Evolutionary conservation across 2,329 filamentous ascomycete genomes (phyloP).

Genomic region (Penicillium palitans): DNA sequence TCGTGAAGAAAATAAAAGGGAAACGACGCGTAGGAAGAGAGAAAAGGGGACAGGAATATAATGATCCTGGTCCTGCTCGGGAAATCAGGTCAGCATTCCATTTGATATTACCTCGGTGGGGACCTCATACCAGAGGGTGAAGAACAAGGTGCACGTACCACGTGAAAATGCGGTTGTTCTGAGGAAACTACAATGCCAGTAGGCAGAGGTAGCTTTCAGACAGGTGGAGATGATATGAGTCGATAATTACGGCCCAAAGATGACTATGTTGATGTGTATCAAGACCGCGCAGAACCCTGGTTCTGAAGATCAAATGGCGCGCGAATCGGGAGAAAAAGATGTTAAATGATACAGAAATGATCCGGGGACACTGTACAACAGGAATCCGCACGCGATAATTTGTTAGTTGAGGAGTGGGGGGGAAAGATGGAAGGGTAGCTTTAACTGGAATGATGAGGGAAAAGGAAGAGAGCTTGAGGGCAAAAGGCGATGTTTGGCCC

Average conservation of each 20-base stretch:
- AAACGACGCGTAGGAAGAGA: conserved; percentile 23
- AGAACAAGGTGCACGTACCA: conserved; percentile 37
- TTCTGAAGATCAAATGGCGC: conserved; percentile 23
- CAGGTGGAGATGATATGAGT: conserved; percentile 20
- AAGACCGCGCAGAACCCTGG: conserved; percentile 25
- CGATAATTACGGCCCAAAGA: conserved; percentile 26
- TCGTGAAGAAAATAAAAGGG: conserved; percentile 40
- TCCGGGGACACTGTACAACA: conserved; percentile 15
- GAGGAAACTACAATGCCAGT: conserved; percentile 25
- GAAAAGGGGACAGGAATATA: conserved; percentile 28
- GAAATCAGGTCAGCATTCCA: conserved; percentile 40
- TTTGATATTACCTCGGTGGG: conserved; percentile 33
- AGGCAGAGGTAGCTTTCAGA: conserved; percentile 16
- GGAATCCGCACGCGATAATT: conserved; percentile 16
- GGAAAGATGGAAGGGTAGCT: conserved; percentile 23
- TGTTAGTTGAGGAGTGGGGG: conserved; percentile 17
- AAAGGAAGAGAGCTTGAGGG: conserved; percentile 38
- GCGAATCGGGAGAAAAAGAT: conserved; percentile 16
- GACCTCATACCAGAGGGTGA: conserved; percentile 34
- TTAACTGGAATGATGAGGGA: conserved; percentile 33
- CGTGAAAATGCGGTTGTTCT: conserved; percentile 35
- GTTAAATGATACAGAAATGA: conserved; percentile 17
- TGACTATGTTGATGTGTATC: conserved; percentile 31
- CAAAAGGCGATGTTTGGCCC: conserved; percentile 46
- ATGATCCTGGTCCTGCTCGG: conserved; percentile 30